Conservation (phyloP, 768 basidiomycete genomes). For the Zangia roseola region DNA sequence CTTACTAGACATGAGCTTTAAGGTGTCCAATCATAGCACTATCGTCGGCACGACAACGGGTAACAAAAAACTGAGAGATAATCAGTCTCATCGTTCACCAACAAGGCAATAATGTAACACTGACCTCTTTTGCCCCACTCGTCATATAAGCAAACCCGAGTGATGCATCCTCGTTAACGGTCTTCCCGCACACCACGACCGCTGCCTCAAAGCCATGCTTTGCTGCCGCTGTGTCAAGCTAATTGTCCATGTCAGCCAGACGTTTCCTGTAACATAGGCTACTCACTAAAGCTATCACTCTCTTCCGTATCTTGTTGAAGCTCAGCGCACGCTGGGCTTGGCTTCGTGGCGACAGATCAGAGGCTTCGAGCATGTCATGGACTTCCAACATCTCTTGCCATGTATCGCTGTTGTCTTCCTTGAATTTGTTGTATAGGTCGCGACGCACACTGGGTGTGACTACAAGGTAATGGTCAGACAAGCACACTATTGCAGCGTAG, state of each 20-base stretch:
- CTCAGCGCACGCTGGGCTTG: background rate
- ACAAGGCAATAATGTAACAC: background rate
- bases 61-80: slow-evolving; percentile 1
- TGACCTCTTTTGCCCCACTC: background rate
- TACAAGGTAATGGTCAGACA: background rate
- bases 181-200: slow-evolving; percentile 8
- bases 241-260: background rate
- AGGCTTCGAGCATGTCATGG: background rate
- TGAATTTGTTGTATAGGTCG: background rate
- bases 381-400: slow-evolving; percentile 9
- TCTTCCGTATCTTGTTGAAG: slow-evolving; percentile 1
- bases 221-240: slow-evolving; percentile 1
- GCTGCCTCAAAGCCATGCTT: slow-evolving; percentile 11
- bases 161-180: slow-evolving; percentile 4
- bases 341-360: background rate
- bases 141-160: slow-evolving; percentile 1
- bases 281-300: background rate
- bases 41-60: background rate
- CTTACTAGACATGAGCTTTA: slow-evolving; percentile 12
- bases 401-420: background rate
- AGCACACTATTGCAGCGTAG: no score
- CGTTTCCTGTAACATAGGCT: background rate
- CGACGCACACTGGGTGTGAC: background rate
- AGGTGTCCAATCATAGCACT: slow-evolving; percentile 3
- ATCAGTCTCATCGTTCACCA: background rate